Percentiles rank a stretch among this genome's conserved stretches.
phyloP scores from a whole-genome alignment of 2,329 filamentous ascomycete genomes.

The Lachnellula occidentalis region DNA sequence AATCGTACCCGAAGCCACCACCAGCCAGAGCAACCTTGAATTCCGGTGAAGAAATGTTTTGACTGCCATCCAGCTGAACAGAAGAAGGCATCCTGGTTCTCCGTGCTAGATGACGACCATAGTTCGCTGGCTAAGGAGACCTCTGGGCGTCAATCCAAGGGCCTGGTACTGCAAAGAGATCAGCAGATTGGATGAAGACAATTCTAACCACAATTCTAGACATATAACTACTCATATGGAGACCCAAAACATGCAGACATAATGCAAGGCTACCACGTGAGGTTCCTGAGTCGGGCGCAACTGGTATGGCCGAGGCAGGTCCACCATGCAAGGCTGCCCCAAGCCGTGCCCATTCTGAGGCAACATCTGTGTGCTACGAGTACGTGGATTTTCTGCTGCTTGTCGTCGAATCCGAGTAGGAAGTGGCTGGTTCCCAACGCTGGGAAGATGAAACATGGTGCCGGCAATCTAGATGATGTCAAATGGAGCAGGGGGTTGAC shows the following conservation, averaged over 20 bases:
- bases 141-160: too few relatives aligned
- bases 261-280: background rate
- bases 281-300: background rate
- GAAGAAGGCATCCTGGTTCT: too few relatives aligned
- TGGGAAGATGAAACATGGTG: background rate
- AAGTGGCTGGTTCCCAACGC: background rate
- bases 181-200: too few relatives aligned
- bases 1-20: too few relatives aligned
- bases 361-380: background rate
- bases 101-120: too few relatives aligned
- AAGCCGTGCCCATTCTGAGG: background rate
- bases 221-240: background rate
- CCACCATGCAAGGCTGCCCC: background rate
- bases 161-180: too few relatives aligned
- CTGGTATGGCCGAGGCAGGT: background rate
- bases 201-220: background rate
- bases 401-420: background rate
- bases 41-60: too few relatives aligned
- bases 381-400: background rate
- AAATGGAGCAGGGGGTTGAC: background rate
- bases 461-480: background rate
- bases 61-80: too few relatives aligned
- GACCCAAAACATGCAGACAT: background rate
- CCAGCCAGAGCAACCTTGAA: too few relatives aligned
- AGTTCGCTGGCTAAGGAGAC: too few relatives aligned